Base-by-base conservation (phyloP, 176 grass and related monocot species). In the Carex scoparia region DNA sequence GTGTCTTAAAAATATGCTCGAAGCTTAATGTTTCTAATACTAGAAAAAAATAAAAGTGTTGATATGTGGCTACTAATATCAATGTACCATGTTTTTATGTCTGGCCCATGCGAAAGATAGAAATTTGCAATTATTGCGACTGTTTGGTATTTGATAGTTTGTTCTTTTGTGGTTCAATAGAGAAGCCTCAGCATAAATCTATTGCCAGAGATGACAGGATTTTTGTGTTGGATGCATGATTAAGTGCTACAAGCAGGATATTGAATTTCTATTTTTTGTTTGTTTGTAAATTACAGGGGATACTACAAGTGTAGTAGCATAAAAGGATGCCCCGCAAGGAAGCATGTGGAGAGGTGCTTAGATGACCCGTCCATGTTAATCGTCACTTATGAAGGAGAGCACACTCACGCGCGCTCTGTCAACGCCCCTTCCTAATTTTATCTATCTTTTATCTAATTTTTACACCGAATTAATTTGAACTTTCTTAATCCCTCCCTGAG, bases 301-400 rank as follows among this genome's bases (percentile, higher is more conserved):
- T 97, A 97, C 83, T 97, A 97, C 84, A 97, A 97, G 81, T 97
- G 94, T 80, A 97, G 94, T 85, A 94, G 94, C 19, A 87, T 97
- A 75, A 94, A 90, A 87, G 91, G 91, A 61, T 97, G 94, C 74
- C 94, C 91, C 1, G 94, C 94, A 4, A 92, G 94, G 88, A 97
- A 97, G 88, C 94, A 97, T 57, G 91, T 97, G 0, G 94, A 97
- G 88, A 92, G 91, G 84, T 97, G 94, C 3, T 83, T 97, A 2
- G 94, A 97, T 0, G 94, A 97, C 48, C 90, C 94, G 31, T 87
- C 90, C 5, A 97, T 97, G 94, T 84, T 97, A 87, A 97, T 97
- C 37, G 94, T 97, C 64, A 97, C 94, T 67, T 97, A 97, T 60
- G 94, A 97, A 80, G 94, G 94, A 16, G 94, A 97, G 37, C 94